Evolutionary conservation across 306 rosid species (phyloP).

Genomic region (Fagus sylvatica): DNA sequence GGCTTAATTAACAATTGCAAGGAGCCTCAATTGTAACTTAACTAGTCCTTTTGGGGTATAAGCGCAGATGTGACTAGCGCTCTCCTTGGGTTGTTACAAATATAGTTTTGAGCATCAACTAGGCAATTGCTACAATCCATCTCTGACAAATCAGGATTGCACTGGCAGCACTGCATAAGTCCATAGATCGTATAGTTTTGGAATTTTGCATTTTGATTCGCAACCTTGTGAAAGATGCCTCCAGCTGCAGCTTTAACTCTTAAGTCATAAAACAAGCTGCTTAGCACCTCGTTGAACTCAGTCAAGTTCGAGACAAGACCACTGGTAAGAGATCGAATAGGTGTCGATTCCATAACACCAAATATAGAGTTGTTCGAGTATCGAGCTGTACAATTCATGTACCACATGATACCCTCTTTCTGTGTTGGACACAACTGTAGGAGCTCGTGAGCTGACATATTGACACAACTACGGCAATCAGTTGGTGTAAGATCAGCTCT

Average conservation of each 20-base stretch:
- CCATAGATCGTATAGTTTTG: constrained; percentile 10
- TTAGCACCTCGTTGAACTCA: not conserved
- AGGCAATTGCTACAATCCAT: constrained; percentile 27
- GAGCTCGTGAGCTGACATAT: constrained; percentile 18
- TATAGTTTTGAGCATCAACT: not conserved
- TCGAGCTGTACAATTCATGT: constrained; percentile 40
- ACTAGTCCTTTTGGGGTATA: no score
- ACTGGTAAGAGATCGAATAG: not conserved
- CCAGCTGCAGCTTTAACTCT: constrained; percentile 10
- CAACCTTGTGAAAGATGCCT: constrained; percentile 9
- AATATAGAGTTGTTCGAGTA: constrained; percentile 26
- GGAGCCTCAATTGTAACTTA: no score
- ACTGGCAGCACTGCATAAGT: constrained; percentile 38
- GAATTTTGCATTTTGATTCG: not conserved
- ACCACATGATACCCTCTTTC: constrained; percentile 50
- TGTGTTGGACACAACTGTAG: constrained; percentile 38
- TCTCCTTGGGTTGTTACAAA: no score
- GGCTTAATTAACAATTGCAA: no score
- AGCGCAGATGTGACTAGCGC: no score
- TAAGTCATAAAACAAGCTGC: not conserved
- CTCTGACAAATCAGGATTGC: constrained; percentile 23
- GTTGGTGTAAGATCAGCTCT: constrained; percentile 43
- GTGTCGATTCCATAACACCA: not conserved
- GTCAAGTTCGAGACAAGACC: not conserved
- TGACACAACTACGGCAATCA: constrained; percentile 45